Base-by-base conservation (phyloP, 2,329 filamentous ascomycete genomes). In the Madurella fahalii region DNA sequence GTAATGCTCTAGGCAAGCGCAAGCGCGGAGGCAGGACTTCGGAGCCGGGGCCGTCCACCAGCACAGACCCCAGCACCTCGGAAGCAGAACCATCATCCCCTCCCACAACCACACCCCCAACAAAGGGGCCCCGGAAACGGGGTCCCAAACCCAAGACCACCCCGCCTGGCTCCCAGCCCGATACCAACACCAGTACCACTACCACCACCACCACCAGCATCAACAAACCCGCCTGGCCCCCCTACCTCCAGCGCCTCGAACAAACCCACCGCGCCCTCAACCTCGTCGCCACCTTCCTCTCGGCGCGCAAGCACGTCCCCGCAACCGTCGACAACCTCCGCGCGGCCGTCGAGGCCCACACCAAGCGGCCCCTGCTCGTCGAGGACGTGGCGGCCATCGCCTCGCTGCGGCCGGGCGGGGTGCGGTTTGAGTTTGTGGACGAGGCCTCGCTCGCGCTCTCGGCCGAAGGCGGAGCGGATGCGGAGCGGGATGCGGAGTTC, bases 241-340 rank as follows among this genome's bases (percentile, higher is more conserved):
- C 82, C 1, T 76, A 80, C 44, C 89, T 97, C 69, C 86, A 83
- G 53, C 75, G 77, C 41, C 78, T 97, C 9, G 84, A 87, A 25
- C 85, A 86, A 68, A 88, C 86, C 0, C 89, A 97, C 68, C 82
- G 85, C 57, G 93, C 94, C 1, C 74, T 99, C 56, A 99, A 96
- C 64, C 74, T 97, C 1, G 90, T 97, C 1, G 96, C 90, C 64
- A 97, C 94, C 0, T 97, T 99, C 67, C 95, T 90, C 73, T 94
- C 86, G 67, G 93, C 93, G 1, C 85, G 94, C 44, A 96, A 95
- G 68, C 89, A 97, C 64, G 79, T 97, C 30, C 85, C 89, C 0
- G 97, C 94, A 0, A 96, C 93, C 0, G 90, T 96, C 61, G 88
- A 94, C 15, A 96, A 87, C 5, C 88, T 99, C 45, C 90, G 86